These are phyloP conservation scores for Ambispora gerdemannii DNA, from an alignment of 192 early-diverging fungal genomes.

Conservation along the genomic window DNA sequence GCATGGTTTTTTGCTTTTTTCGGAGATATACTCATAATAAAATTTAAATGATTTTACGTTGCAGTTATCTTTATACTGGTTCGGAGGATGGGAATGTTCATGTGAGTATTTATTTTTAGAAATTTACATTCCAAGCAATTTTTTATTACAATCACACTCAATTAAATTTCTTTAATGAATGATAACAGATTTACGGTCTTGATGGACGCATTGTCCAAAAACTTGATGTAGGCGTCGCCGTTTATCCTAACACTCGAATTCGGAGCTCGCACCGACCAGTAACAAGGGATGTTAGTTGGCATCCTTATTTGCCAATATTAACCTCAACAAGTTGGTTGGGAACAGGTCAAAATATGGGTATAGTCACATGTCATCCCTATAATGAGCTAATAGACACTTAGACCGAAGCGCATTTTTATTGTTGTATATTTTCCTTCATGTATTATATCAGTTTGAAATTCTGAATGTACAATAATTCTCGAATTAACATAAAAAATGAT, in stretches of 20 bases:
- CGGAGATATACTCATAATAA: neutral
- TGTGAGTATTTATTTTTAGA: slow-evolving; percentile 20
- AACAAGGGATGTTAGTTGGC: slow-evolving; percentile 57
- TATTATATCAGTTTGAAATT: no score
- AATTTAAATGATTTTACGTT: neutral
- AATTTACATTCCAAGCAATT: neutral
- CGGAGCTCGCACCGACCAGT: neutral
- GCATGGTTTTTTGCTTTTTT: neutral
- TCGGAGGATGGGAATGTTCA: slow-evolving; percentile 58
- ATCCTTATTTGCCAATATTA: slow-evolving; percentile 47
- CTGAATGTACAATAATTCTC: no score
- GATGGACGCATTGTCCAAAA: slow-evolving; percentile 39
- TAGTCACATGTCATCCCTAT: slow-evolving; percentile 1
- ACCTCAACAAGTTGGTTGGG: slow-evolving; percentile 21
- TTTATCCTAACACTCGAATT: neutral
- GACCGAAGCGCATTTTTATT: no score
- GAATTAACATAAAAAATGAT: no score
- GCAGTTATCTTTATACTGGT: slow-evolving; percentile 60
- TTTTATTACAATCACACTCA: no score
- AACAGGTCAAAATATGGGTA: neutral
- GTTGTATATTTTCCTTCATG: no score
- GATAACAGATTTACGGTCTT: slow-evolving; percentile 38
- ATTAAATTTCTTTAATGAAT: neutral
- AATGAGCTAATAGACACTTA: no score
- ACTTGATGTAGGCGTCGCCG: slow-evolving; percentile 27